Evolutionary conservation across 2,329 filamentous ascomycete genomes (phyloP).

Genomic region (Didymellaceae sp.): DNA sequence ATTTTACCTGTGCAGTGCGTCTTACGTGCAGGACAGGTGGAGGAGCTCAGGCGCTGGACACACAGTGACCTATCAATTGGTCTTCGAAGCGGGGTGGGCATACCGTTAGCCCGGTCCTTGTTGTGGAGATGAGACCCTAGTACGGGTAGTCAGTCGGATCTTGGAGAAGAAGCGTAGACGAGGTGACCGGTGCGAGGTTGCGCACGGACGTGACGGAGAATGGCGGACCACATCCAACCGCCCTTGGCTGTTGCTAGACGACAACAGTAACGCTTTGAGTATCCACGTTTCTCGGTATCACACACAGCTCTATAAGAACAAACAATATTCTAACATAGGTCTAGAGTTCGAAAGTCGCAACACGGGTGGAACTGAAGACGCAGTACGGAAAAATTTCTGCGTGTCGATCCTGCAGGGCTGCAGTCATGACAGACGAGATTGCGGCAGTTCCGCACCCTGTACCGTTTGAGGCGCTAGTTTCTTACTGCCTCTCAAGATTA

Average conservation of each 20-base stretch:
- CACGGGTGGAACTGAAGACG: neutral
- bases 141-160: neutral
- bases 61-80: neutral
- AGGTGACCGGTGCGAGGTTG: too few species aligned
- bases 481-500: too few species aligned
- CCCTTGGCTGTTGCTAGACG: too few species aligned
- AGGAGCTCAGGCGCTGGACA: neutral
- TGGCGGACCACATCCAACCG: too few species aligned
- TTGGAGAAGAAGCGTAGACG: neutral
- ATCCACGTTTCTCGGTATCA: too few species aligned
- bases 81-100: neutral
- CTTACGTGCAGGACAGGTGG: neutral
- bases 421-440: slow-evolving; percentile 2
- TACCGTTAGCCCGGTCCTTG: neutral
- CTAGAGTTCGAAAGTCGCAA: neutral
- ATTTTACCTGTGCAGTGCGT: neutral
- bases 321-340: too few species aligned
- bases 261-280: too few species aligned
- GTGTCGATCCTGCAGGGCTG: neutral
- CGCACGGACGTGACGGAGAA: too few species aligned
- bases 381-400: neutral
- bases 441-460: neutral
- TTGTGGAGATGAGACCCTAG: neutral
- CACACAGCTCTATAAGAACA: too few species aligned
- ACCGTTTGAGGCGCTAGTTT: neutral